Conservation (phyloP, 2,329 filamentous ascomycete species). For the Fusarium buxicola region DNA sequence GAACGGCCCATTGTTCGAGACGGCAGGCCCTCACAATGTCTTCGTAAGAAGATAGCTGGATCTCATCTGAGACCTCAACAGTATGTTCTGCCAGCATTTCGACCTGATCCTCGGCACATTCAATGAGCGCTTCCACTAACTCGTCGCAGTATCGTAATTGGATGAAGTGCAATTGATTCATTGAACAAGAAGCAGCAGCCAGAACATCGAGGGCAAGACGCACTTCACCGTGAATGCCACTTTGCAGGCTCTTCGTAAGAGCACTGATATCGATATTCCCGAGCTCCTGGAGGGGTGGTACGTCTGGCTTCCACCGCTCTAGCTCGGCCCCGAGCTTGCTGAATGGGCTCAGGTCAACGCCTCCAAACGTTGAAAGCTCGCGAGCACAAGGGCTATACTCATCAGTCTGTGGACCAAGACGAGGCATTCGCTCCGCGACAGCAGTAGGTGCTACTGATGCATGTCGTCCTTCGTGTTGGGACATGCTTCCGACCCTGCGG, state of each 20-base stretch:
- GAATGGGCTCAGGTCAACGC: slow-evolving; percentile 75
- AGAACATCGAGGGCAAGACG: slow-evolving; percentile 89
- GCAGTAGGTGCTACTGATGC: slow-evolving; percentile 32
- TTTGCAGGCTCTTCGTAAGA: slow-evolving; percentile 88
- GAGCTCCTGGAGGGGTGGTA: slow-evolving; percentile 80
- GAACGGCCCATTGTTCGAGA: slow-evolving; percentile 76
- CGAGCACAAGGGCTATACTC: slow-evolving; percentile 68
- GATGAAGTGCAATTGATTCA: slow-evolving; percentile 72
- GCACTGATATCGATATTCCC: slow-evolving; percentile 92
- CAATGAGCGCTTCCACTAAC: slow-evolving; percentile 85
- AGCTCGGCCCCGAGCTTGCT: slow-evolving; percentile 75
- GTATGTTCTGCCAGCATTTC: slow-evolving; percentile 87
- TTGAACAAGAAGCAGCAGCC: slow-evolving; percentile 72
- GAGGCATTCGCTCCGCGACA: slow-evolving; percentile 49
- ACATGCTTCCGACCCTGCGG: slow-evolving; percentile 55
- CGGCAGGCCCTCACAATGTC: slow-evolving; percentile 85
- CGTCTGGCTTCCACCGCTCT: slow-evolving; percentile 75
- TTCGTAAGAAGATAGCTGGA: slow-evolving; percentile 86
- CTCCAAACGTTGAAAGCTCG: slow-evolving; percentile 72
- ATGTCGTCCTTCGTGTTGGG: slow-evolving; percentile 50
- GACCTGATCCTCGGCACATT: slow-evolving; percentile 90
- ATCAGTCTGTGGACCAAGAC: slow-evolving; percentile 59
- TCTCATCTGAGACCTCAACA: slow-evolving; percentile 86
- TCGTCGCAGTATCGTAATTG: slow-evolving; percentile 84
- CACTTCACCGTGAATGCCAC: slow-evolving; percentile 90